Evolutionary conservation across 2,329 filamentous ascomycete species (phyloP), one percentile per base, ranked within the genome.

Genomic region (Sporothrix protearum): DNA sequence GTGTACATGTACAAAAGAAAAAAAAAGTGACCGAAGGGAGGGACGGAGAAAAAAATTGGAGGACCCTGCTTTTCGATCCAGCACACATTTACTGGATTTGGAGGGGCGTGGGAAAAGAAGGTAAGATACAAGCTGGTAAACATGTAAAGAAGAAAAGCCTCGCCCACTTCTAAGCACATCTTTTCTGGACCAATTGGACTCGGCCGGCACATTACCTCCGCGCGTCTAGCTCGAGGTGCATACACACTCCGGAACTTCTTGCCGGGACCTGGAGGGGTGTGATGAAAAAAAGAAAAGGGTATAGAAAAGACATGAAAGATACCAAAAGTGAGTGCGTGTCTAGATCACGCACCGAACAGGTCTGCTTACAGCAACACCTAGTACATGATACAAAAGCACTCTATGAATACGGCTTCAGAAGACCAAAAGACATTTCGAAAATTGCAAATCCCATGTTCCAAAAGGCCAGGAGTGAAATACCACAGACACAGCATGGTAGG

Each of bases 111-210:
- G 25, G n/a, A 63, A 42, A 45, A n/a, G 36, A 22, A 47, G 19
- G 19, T 30, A 19, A 47, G 6, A 4, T n/a, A 12, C 10, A 42
- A n/a, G 25, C n/a, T 12, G 19, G 22, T 25, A 22, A 28, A 28
- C 39, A 42, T 25, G 33, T 25, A 63, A 25, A 25, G 59, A 22
- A 63, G 57, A 2, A 63, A 39, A 42, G 57, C 57, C 57, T 57
- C 12, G 57, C n/a, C 30, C n/a, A 39, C 57, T 39, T 33, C 28
- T n/a, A n/a, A n/a, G n/a, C 42, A 47, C 42, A 39, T 19, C 55
- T 36, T 19, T n/a, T 64, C 59, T 28, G 28, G 59, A 28, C 59
- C 59, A 64, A 64, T 64, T 64, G 59, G 59, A 28, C 36, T 28
- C 10, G 45, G 59, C 59, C 59, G 59, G 59, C n/a, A 45, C 59